Base-by-base conservation (phyloP, 306 rosid genomes). In the Malus sieversii region DNA sequence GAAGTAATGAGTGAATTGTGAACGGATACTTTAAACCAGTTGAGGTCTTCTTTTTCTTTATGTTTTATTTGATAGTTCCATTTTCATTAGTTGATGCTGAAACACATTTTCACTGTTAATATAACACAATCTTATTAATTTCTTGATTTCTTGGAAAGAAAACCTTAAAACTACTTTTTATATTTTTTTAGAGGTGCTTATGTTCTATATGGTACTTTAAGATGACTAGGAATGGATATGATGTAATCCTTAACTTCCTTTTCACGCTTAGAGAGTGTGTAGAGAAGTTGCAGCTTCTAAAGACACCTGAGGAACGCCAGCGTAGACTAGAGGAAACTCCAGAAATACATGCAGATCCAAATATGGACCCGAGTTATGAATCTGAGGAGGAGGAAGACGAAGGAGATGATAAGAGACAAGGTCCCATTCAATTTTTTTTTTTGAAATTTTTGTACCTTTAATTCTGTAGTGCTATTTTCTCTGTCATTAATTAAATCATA, bases 181-280 rank as follows among this genome's bases (percentile, higher is more conserved):
- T 55, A 55, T 8, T 30, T 23, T 7, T 11, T 71, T 32, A 9
- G 11, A 32, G 18, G 16, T 71, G 44, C 25, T 35, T 32, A n/a
- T 77, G 45, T 78, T 52, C 0, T 11, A 20, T 29, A 8, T 67
- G 61, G 16, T 48, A 9, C 38, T 66, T 30, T 66, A 33, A 64
- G 16, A 18, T 57, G 70, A 74, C n/a, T 40, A 29, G 35, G 58
- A 71, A 23, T 35, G 19, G 45, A 40, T 57, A 55, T 82, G 75
- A 29, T 27, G 76, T 77, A 57, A 83, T 84, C 93, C 92, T 89
- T 92, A 75, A 96, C 97, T 83, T 75, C 48, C 53, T 75, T 64
- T 74, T 79, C 78, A 96, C 99, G 97, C 99, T 96, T 77, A 86
- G 99, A 87, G 99, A 96, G 87, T 96, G 99, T 84, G 98, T 96